Evolutionary conservation across 768 basidiomycete species (phyloP).

Genomic region (Suillus subalutaceus): DNA sequence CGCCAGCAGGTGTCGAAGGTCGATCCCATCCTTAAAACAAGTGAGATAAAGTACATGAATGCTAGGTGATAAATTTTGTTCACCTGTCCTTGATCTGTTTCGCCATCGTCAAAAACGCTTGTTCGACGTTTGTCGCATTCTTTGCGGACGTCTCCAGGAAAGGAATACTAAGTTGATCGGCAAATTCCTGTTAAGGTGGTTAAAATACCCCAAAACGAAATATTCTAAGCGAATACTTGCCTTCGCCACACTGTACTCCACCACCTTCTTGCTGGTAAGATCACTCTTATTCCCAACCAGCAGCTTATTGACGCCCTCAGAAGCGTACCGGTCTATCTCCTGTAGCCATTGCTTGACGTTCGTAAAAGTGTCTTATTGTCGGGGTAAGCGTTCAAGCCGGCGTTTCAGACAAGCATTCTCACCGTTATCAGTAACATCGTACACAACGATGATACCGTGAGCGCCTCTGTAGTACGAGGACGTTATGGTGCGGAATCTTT

Average conservation of each 20-base stretch:
- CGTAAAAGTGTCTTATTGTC: conserved; percentile 77
- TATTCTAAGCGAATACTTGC: conserved; percentile 38
- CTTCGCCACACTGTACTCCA: conserved; percentile 88
- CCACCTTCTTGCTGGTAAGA: conserved; percentile 94
- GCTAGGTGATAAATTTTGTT: conserved; percentile 18
- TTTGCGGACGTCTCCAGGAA: conserved; percentile 99
- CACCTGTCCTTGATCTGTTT: conserved; percentile 94
- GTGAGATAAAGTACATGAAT: conserved; percentile 3
- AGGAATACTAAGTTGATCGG: conserved; percentile 89
- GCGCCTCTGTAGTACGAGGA: conserved; percentile 99
- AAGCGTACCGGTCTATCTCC: conserved; percentile 94
- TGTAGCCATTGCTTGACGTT: conserved; percentile 96
- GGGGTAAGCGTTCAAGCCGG: conserved; percentile 9
- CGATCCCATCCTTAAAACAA: conserved; percentile 72
- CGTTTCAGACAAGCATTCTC: conserved; percentile 15
- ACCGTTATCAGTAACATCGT: conserved; percentile 97
- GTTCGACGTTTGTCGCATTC: conserved; percentile 98
- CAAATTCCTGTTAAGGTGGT: conserved; percentile 72
- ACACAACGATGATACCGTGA: conserved; percentile 98
- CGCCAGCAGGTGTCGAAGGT: conserved; percentile 72
- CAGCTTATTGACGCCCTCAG: conserved; percentile 98
- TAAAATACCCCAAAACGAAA: conserved; percentile 1
- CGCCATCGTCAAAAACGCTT: conserved; percentile 99
- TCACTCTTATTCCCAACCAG: conserved; percentile 99
- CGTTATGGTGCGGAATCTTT: conserved; percentile 98